Evolutionary conservation across 2,329 filamentous ascomycete genomes (phyloP).

Genomic region (Penicillium sp.): DNA sequence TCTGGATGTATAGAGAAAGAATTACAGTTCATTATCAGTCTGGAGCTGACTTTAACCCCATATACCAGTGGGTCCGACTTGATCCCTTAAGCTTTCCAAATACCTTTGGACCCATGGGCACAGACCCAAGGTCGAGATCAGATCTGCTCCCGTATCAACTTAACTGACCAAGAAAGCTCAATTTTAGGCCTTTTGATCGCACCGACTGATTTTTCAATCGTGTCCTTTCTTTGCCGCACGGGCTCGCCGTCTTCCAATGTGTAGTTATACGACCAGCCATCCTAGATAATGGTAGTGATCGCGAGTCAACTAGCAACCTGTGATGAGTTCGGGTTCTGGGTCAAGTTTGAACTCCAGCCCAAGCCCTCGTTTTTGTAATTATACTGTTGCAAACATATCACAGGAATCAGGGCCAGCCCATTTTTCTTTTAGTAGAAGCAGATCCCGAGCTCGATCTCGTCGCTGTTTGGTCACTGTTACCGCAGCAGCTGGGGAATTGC

Average conservation of each 20-base stretch:
- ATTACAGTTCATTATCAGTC: not conserved
- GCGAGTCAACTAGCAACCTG: not conserved
- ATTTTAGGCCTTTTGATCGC: constrained; percentile 36
- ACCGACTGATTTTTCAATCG: constrained; percentile 48
- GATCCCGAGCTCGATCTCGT: constrained; percentile 45
- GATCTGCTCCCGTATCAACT: not conserved
- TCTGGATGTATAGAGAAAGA: too few relatives aligned
- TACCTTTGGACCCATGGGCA: constrained; percentile 15
- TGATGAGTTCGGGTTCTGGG: not conserved
- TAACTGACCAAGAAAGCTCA: constrained; percentile 29
- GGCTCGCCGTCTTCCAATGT: constrained; percentile 57
- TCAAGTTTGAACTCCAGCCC: not conserved
- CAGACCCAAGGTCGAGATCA: not conserved
- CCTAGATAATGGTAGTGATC: constrained; percentile 58
- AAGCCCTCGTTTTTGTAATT: not conserved
- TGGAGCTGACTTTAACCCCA: not conserved
- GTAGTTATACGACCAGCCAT: constrained; percentile 58
- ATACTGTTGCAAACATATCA: not conserved
- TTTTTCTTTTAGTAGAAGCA: not conserved
- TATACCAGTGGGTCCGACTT: not conserved
- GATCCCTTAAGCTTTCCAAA: not conserved
- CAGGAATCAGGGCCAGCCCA: not conserved
- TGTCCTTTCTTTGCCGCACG: constrained; percentile 57
- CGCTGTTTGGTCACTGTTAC: constrained; percentile 40
- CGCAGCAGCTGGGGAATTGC: constrained; percentile 58